Conservation (phyloP, 2,329 filamentous ascomycete genomes). For the Calonectria ilicicola region DNA sequence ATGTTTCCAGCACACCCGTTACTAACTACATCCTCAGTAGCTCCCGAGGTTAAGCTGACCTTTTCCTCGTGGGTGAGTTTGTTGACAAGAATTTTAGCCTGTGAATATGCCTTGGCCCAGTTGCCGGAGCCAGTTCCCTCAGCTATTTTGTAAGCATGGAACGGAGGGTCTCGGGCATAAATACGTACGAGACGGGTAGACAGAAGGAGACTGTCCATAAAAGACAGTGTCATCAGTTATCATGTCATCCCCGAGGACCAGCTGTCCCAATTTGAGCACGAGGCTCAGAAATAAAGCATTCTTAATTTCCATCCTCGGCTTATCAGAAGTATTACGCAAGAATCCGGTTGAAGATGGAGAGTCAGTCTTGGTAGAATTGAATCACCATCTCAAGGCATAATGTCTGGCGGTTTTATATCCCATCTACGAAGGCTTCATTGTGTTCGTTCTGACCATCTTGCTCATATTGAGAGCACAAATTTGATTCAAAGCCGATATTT, state of each 20-base stretch:
- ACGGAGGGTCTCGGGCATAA: background rate
- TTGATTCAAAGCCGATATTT: too few relatives aligned
- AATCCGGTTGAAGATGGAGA: too few relatives aligned
- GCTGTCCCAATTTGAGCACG: background rate
- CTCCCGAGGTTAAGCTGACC: background rate
- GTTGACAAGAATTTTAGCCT: background rate
- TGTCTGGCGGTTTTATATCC: too few relatives aligned
- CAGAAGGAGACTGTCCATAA: background rate
- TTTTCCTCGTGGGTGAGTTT: slow-evolving; percentile 1
- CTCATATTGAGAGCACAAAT: too few relatives aligned
- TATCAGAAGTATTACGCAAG: too few relatives aligned
- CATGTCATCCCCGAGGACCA: background rate
- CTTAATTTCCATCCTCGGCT: background rate
- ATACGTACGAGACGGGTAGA: slow-evolving; percentile 14
- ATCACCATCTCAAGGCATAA: too few relatives aligned
- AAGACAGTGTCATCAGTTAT: background rate
- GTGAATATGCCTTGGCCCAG: background rate
- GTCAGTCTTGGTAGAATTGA: too few relatives aligned
- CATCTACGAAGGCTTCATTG: too few relatives aligned
- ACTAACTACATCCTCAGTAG: background rate
- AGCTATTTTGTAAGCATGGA: background rate
- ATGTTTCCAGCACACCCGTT: slow-evolving; percentile 5
- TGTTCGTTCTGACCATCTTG: too few relatives aligned
- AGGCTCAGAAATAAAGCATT: background rate
- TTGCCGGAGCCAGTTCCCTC: background rate